A percentile compares a stretch with the other conserved stretches of the same genome.
Evolutionary conservation across 495 filamentous ascomycete species (phyloP).

Genomic region (Podospora didyma): DNA sequence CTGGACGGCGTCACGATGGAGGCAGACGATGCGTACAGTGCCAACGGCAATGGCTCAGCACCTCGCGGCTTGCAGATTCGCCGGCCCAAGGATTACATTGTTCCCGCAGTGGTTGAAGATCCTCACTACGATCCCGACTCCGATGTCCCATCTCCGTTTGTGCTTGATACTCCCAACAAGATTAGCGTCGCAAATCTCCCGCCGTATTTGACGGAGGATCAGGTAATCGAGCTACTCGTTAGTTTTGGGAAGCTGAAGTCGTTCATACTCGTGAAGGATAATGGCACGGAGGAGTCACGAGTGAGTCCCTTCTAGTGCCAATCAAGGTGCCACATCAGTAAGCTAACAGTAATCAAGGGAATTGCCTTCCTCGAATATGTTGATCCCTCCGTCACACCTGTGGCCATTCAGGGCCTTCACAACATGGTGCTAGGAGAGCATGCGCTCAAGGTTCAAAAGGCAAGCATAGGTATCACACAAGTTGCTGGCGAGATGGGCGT

Average conservation of each 20-base stretch:
- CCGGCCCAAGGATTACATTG: constrained; percentile 96
- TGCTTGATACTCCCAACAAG: constrained; percentile 91
- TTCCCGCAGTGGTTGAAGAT: constrained; percentile 75
- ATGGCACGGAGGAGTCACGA: constrained; percentile 76
- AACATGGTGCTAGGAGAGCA: constrained; percentile 88
- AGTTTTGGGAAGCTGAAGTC: constrained; percentile 92
- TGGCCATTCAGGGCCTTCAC: constrained; percentile 88
- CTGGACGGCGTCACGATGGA: constrained; percentile 88
- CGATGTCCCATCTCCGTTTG: constrained; percentile 65
- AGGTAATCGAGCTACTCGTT: constrained; percentile 82
- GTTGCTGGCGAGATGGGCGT: constrained; percentile 91
- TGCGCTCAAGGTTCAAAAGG: constrained; percentile 77
- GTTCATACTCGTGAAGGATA: constrained; percentile 88
- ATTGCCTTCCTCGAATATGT: constrained; percentile 96
- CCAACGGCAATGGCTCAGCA: constrained; percentile 46
- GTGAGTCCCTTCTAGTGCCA: constrained; percentile 49
- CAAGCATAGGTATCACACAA: constrained; percentile 89
- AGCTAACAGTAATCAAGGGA: constrained; percentile 52
- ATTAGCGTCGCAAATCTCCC: constrained; percentile 90
- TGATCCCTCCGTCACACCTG: constrained; percentile 70
- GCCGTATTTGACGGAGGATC: constrained; percentile 79
- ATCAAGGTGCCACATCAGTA: not conserved
- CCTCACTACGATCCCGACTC: constrained; percentile 68
- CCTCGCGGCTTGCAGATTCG: constrained; percentile 71
- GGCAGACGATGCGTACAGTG: constrained; percentile 53